Percentiles rank a stretch among this genome's conserved stretches.
Evolutionary conservation across 2,329 filamentous ascomycete genomes (phyloP).

Genomic region (Trichoderma citrinoviride): DNA sequence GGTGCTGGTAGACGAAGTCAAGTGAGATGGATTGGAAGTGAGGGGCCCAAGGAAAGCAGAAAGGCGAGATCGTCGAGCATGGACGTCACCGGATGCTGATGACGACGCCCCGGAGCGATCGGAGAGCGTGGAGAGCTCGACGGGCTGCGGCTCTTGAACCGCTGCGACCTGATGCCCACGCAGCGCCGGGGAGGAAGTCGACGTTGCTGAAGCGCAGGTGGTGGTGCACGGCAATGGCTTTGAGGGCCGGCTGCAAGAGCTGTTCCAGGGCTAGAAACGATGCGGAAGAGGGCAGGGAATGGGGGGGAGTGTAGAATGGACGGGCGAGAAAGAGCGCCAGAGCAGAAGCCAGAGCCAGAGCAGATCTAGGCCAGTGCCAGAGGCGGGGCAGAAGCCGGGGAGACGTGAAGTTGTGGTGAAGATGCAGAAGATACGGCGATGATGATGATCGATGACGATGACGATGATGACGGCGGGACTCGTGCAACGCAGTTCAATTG

Average conservation of each 20-base stretch:
- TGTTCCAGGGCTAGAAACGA: neutral
- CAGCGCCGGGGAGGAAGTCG: neutral
- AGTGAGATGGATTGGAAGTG: conserved; percentile 19
- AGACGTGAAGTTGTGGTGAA: neutral
- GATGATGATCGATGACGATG: conserved; percentile 18
- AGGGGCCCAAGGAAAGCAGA: neutral
- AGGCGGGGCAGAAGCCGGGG: neutral
- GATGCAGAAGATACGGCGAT: conserved; percentile 2
- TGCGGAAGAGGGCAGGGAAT: neutral
- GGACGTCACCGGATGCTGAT: neutral
- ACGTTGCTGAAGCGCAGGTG: neutral
- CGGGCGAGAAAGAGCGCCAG: neutral
- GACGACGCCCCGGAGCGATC: conserved; percentile 10
- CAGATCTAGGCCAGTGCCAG: neutral
- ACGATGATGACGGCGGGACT: conserved; percentile 10
- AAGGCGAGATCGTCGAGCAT: neutral
- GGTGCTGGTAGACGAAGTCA: conserved; percentile 25
- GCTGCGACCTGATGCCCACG: neutral
- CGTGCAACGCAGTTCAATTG: conserved; percentile 17
- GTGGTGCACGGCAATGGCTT: neutral
- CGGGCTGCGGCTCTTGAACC: neutral
- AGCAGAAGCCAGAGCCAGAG: neutral
- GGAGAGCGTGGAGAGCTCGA: neutral
- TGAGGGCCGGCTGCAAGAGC: neutral
- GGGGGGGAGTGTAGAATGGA: neutral